Percentiles rank a stretch among this genome's conserved stretches.
phyloP scores from a whole-genome alignment of 176 grass and related monocot species.

The Musa itinerans region DNA sequence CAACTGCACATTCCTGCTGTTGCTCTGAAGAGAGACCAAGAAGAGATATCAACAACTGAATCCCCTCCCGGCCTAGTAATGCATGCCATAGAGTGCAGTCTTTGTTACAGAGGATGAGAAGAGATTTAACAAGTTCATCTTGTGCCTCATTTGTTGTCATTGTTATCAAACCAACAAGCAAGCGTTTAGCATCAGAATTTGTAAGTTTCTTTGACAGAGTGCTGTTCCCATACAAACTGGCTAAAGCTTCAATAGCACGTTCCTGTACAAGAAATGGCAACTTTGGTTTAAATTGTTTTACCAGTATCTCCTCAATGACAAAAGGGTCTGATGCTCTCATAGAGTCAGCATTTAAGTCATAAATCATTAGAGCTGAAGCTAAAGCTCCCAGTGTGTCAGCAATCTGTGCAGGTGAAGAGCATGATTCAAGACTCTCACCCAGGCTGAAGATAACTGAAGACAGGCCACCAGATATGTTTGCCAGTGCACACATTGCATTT shows the following conservation, averaged over 20 bases:
- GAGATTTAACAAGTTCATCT: slow-evolving; percentile 89
- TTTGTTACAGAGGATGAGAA: slow-evolving; percentile 85
- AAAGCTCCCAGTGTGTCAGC: slow-evolving; percentile 97
- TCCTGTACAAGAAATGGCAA: slow-evolving; percentile 80
- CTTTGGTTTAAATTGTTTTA: slow-evolving; percentile 93
- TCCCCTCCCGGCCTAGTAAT: slow-evolving; percentile 95
- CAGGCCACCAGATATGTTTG: slow-evolving; percentile 97
- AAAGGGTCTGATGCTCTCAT: slow-evolving; percentile 70
- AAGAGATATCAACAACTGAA: slow-evolving; percentile 95
- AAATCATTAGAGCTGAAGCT: slow-evolving; percentile 98
- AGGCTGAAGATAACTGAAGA: slow-evolving; percentile 98
- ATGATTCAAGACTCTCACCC: slow-evolving; percentile 96
- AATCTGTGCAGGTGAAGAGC: slow-evolving; percentile 86
- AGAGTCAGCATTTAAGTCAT: slow-evolving; percentile 86
- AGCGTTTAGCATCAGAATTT: slow-evolving; percentile 87
- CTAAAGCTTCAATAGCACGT: slow-evolving; percentile 94
- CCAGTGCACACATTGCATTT: slow-evolving; percentile 99
- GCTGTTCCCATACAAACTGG: slow-evolving; percentile 89
- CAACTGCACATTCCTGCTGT: slow-evolving; percentile 99
- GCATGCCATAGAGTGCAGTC: slow-evolving; percentile 89
- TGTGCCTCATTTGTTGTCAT: slow-evolving; percentile 90
- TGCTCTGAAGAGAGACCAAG: slow-evolving; percentile 98
- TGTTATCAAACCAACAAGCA: slow-evolving; percentile 97
- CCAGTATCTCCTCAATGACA: slow-evolving; percentile 74
- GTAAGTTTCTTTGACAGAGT: slow-evolving; percentile 74